phyloP scores from a whole-genome alignment of 805 yeast genomes.

The Hanseniaspora mollemarum region DNA sequence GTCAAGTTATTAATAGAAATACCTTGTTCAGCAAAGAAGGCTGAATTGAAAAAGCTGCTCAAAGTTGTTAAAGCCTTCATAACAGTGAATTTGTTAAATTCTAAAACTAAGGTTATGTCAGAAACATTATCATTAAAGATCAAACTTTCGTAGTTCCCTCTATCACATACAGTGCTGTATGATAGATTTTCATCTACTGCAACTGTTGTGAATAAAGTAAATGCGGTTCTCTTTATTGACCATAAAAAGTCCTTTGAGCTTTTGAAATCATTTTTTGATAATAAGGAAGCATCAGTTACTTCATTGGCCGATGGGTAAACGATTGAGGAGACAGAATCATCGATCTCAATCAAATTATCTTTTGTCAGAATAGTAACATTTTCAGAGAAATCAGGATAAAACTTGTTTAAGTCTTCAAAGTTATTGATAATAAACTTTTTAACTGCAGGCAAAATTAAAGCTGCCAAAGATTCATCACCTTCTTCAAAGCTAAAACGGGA shows the following conservation, averaged over 20 bases:
- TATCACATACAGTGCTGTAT: slow-evolving; percentile 56
- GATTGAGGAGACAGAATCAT: slow-evolving; percentile 16
- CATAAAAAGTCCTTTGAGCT: slow-evolving; percentile 36
- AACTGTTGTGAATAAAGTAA: slow-evolving; percentile 48
- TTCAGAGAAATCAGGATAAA: slow-evolving; percentile 33
- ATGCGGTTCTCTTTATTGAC: slow-evolving; percentile 48
- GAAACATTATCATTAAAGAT: slow-evolving; percentile 62
- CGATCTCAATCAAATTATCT: slow-evolving; percentile 16
- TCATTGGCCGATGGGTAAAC: slow-evolving; percentile 16
- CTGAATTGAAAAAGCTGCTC: slow-evolving; percentile 57
- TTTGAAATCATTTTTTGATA: slow-evolving; percentile 19
- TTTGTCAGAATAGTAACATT: slow-evolving; percentile 8
- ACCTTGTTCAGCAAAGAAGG: slow-evolving; percentile 60
- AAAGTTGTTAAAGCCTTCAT: slow-evolving; percentile 70
- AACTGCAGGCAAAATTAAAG: slow-evolving; percentile 42
- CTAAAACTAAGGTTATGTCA: slow-evolving; percentile 68
- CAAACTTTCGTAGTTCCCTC: slow-evolving; percentile 42
- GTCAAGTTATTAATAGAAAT: slow-evolving; percentile 61
- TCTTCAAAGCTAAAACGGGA: slow-evolving; percentile 18
- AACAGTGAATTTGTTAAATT: slow-evolving; percentile 80
- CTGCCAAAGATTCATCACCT: slow-evolving; percentile 11
- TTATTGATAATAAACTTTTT: slow-evolving; percentile 31
- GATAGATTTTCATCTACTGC: slow-evolving; percentile 32
- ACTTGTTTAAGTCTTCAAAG: slow-evolving; percentile 32
- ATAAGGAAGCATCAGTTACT: background rate